phyloP scores from a whole-genome alignment of 1,284 basidiomycete species.

The Ceratobasidium theobromae region DNA sequence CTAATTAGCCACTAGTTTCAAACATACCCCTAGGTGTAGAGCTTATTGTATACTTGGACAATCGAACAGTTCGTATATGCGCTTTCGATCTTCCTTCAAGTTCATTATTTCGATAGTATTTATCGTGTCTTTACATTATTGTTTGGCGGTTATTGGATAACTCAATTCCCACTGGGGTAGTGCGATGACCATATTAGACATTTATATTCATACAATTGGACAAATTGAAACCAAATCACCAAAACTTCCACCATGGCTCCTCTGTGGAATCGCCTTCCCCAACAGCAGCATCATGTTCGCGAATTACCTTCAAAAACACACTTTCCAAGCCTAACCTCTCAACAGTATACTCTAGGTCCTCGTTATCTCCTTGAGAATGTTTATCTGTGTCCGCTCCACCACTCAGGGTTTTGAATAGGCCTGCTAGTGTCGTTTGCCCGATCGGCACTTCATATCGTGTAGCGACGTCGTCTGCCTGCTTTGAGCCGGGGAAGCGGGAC shows the following conservation, averaged over 20 bases:
- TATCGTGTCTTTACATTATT: no score
- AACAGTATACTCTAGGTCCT: constrained; percentile 65
- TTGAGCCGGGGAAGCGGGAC: constrained; percentile 58
- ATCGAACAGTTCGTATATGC: no score
- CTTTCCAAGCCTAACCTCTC: constrained; percentile 69
- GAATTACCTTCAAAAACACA: constrained; percentile 71
- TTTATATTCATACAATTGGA: no score
- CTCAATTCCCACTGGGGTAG: no score
- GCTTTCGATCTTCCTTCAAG: no score
- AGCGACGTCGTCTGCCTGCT: constrained; percentile 72
- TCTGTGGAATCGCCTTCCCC: background rate
- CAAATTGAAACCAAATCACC: no score
- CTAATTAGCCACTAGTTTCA: no score
- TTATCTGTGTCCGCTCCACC: background rate
- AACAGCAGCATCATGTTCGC: constrained; percentile 38
- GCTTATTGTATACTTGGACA: no score
- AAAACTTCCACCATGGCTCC: constrained; percentile 17
- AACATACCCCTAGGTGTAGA: no score
- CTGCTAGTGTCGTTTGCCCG: constrained; percentile 31
- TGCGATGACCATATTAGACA: no score
- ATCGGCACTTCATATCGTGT: constrained; percentile 77
- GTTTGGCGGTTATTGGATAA: no score
- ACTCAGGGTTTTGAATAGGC: constrained; percentile 32
- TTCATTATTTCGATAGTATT: no score
- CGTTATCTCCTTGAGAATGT: constrained; percentile 45